Conservation (phyloP, 2,329 filamentous ascomycete genomes). For the Pyrenophora graminea region DNA sequence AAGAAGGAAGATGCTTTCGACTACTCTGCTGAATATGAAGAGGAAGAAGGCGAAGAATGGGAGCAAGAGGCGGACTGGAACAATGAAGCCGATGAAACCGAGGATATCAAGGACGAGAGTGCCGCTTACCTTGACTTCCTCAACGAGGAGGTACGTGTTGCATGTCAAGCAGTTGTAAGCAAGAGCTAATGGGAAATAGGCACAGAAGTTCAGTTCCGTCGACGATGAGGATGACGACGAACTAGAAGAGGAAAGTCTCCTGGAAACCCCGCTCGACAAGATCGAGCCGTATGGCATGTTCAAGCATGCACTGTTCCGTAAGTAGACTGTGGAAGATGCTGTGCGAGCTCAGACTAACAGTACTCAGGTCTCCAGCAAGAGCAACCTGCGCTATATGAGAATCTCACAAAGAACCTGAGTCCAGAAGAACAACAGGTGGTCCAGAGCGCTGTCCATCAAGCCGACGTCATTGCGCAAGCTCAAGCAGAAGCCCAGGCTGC, state of each 20-base stretch:
- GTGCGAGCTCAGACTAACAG: constrained; percentile 28
- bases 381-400: constrained; percentile 85
- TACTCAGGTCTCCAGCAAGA: constrained; percentile 80
- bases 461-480: constrained; percentile 57
- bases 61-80: constrained; percentile 73
- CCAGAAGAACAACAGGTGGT: constrained; percentile 81
- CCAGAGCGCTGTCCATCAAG: constrained; percentile 75
- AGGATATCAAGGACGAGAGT: constrained; percentile 83
- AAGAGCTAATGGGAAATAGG: constrained; percentile 55
- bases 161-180: not conserved
- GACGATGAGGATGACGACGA: constrained; percentile 79
- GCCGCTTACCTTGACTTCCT: constrained; percentile 94
- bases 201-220: constrained; percentile 78
- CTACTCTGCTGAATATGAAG: constrained; percentile 73
- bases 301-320: constrained; percentile 80
- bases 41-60: constrained; percentile 83
- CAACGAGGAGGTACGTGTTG: constrained; percentile 73
- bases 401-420: constrained; percentile 75
- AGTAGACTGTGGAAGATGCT: constrained; percentile 46
- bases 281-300: constrained; percentile 93
- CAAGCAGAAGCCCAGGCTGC: constrained; percentile 30
- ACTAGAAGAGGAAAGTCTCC: constrained; percentile 85
- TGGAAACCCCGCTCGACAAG: constrained; percentile 94
- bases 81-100: constrained; percentile 65
- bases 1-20: constrained; percentile 81